Evolutionary conservation across 164 flowering plant species (phyloP).

Genomic region (Magnolia sinica): DNA sequence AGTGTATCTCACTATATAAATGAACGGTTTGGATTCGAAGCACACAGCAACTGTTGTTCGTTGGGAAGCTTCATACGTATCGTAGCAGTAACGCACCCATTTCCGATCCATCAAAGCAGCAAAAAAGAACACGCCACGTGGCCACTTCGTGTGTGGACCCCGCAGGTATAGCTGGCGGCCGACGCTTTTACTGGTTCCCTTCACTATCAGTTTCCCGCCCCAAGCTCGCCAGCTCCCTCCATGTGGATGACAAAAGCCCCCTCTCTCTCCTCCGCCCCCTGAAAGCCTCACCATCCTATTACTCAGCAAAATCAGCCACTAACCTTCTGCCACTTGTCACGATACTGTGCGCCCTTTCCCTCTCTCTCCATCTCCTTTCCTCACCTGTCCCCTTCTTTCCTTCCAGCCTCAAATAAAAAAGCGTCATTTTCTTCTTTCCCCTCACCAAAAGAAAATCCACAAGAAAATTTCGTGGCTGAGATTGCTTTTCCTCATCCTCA

Average conservation of each 20-base stretch:
- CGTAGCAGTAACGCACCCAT: no score
- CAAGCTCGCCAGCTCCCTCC: not conserved
- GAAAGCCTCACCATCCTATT: not conserved
- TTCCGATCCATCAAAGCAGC: no score
- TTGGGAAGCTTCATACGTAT: no score
- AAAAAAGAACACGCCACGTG: no score
- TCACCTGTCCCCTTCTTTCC: not conserved
- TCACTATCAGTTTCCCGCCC: not conserved
- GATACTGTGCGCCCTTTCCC: not conserved
- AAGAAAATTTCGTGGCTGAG: conserved; percentile 52
- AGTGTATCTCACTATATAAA: no score
- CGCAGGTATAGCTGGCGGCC: not conserved
- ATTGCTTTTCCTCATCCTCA: conserved; percentile 25
- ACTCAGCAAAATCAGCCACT: not conserved
- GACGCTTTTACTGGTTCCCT: not conserved
- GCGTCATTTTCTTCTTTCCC: not conserved
- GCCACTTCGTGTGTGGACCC: not conserved
- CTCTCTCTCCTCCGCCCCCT: not conserved
- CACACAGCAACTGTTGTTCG: no score
- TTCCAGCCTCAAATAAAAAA: not conserved
- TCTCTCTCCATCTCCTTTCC: not conserved
- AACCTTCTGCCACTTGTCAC: not conserved
- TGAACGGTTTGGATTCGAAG: no score
- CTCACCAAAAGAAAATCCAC: not conserved
- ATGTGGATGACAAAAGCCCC: not conserved